Base-by-base conservation (phyloP, 2,329 filamentous ascomycete genomes). In the Coniochaeta sp. region DNA sequence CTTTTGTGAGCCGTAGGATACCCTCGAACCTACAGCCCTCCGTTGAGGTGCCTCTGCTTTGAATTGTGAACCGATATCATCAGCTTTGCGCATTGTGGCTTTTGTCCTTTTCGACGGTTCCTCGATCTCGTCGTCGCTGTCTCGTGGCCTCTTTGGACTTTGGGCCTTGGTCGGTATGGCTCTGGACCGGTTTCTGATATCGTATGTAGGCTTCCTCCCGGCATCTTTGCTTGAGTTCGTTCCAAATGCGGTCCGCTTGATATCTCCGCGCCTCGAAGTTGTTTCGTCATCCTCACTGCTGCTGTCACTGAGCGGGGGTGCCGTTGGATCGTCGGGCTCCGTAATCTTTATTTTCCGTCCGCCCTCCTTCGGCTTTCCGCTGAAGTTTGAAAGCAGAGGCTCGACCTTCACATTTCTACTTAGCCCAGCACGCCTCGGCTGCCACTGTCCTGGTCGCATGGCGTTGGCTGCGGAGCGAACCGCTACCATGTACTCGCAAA, bases 261-360 rank as follows among this genome's bases (percentile, higher is more conserved):
- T 57, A 17, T 57, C 54, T 22, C 31, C 54, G 11, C 54, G 17
- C 14, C 47, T 7, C 24, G 47, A 52, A 9, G 28, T 38, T 22
- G 34, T 22, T 22, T 57, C 52, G 52, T 56, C 54, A 34, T 57
- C 54, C 8, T 57, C 54, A 24, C 54, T 55, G 50, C 50, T 57
- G 33, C 31, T 38, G 34, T 34, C 54, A 31, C 47, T 52, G 5
- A 52, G 1, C 7, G 54, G 54, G 7, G 54, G 33, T 19, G 54
- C 54, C 22, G 17, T 6, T 26, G n/a, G 19, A 57, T 57, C 28
- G 17, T 57, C 54, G 3, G 34, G 28, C n/a, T 57, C 54, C n/a
- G 2, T 38, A 22, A 34, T 57, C 31, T 57, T 57, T 3, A 16
- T 2, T 28, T 17, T 12, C n/a, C 24, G 24, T 31, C 47, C 47